Base-by-base conservation (phyloP, 2,329 filamentous ascomycete species). In the Sporothrix phasma region DNA sequence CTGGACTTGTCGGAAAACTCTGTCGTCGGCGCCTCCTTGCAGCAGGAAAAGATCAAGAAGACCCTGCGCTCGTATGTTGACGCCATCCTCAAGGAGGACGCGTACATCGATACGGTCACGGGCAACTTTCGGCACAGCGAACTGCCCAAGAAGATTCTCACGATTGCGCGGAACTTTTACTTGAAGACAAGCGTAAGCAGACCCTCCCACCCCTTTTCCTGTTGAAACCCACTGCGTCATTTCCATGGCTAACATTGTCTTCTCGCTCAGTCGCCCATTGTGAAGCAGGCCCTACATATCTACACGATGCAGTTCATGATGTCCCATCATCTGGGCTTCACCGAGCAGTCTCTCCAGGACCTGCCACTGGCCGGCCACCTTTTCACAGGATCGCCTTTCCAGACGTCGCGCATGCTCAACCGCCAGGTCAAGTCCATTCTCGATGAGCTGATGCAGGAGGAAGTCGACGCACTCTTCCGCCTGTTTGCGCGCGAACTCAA, bases 241-340 rank as follows among this genome's bases (percentile, higher is more conserved):
- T 43, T 56, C 41, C 15, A 11, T 15, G 3, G 19, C 22, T 5
- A 19, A 34, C 61, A 31, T 26, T 24, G 39, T 37, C 51, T 22
- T 8, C n/a, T 19, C 11, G 19, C 19, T 45, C 7, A 81, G 73
- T 79, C 78, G 1, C 65, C 75, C 10, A 81, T 84, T 69, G 82
- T 83, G 51, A 79, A 79, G 70, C 76, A 77, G 45, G 81, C 82
- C 1, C 75, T 85, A 22, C 76, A 77, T 43, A 80, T 84, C 59
- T 83, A 84, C 71, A 78, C 78, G 49, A 81, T 81, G 76, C 80
- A 85, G 69, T 84, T 83, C 70, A 74, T 84, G 66, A 79, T 84
- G 73, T 79, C 80, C 5, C 77, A 79, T 4, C 82, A 84, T 68
- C 75, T 85, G 24, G 80, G 77, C 70, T 73, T 84, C 39, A 83